Conservation (phyloP, 1,284 basidiomycete species). For the Bjerkandera adusta region DNA sequence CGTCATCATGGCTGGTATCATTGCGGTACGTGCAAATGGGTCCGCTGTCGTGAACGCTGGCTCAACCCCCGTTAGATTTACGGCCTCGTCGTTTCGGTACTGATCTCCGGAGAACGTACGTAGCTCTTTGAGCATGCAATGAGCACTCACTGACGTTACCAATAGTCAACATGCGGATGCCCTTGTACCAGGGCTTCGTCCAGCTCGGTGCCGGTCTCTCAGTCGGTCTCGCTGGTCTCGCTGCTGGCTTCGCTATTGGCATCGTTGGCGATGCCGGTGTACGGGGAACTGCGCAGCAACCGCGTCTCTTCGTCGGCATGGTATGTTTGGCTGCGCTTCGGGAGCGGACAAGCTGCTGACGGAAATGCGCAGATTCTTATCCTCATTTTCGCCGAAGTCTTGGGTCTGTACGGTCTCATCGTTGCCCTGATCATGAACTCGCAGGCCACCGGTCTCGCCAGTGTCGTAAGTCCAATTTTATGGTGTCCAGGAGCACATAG, state of each 20-base stretch:
- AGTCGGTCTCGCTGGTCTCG: slow-evolving; percentile 86
- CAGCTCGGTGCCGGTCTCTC: slow-evolving; percentile 89
- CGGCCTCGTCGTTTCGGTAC: slow-evolving; percentile 90
- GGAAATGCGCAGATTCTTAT: slow-evolving; percentile 50
- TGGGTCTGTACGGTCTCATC: slow-evolving; percentile 83
- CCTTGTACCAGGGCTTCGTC: slow-evolving; percentile 82
- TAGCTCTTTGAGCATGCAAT: slow-evolving; percentile 23
- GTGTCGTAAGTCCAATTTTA: slow-evolving; percentile 21
- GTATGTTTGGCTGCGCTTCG: slow-evolving; percentile 32
- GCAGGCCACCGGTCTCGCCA: slow-evolving; percentile 34
- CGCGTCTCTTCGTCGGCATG: slow-evolving; percentile 90
- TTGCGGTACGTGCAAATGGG: slow-evolving; percentile 86
- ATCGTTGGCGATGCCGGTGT: slow-evolving; percentile 97
- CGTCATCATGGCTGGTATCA: slow-evolving; percentile 99
- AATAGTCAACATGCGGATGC: slow-evolving; percentile 51
- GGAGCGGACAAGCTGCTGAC: background rate
- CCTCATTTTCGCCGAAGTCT: slow-evolving; percentile 84
- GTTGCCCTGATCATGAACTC: slow-evolving; percentile 91
- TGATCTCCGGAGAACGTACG: slow-evolving; percentile 79
- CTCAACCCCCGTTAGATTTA: slow-evolving; percentile 49
- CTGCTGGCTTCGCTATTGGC: slow-evolving; percentile 90
- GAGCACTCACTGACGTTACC: background rate
- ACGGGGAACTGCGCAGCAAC: slow-evolving; percentile 88
- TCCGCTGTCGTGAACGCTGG: background rate
- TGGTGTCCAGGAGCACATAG: too few species aligned